A percentile compares a stretch with the other conserved stretches of the same genome.
phyloP scores from a whole-genome alignment of 345 rosid genomes.

The Hibiscus tridactylites region DNA sequence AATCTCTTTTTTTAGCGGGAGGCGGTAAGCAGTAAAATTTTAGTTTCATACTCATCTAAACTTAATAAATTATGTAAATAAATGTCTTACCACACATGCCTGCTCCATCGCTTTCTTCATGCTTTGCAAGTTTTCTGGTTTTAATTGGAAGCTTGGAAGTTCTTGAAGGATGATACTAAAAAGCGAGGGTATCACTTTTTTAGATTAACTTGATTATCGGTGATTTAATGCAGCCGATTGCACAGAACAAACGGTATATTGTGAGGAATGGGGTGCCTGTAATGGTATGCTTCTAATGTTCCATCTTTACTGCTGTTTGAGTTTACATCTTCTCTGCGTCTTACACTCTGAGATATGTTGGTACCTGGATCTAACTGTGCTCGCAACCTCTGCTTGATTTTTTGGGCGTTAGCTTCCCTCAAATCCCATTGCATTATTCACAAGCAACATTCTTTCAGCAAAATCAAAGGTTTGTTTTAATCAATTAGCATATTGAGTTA shows the following conservation, averaged over 20 bases:
- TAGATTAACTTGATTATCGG: conserved; percentile 6
- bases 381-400: conserved; percentile 8
- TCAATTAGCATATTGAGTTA: too few species aligned
- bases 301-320: conserved; percentile 8
- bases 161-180: neutral
- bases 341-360: conserved; percentile 5
- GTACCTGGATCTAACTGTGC: conserved; percentile 3
- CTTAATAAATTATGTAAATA: too few species aligned
- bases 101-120: neutral
- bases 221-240: conserved; percentile 54
- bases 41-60: too few species aligned
- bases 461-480: conserved; percentile 59
- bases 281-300: conserved; percentile 42
- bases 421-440: conserved; percentile 57
- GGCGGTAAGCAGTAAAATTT: too few species aligned
- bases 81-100: too few species aligned
- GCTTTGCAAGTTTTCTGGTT: neutral
- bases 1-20: too few species aligned
- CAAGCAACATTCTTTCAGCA: conserved; percentile 65
- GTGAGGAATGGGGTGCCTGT: conserved; percentile 71
- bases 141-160: neutral
- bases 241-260: conserved; percentile 72
- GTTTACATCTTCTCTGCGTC: neutral
- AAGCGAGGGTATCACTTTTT: neutral
- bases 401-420: conserved; percentile 57